Evolutionary conservation across 73 alveolate genomes (phyloP).

Genomic region (Effrenium voratum): DNA sequence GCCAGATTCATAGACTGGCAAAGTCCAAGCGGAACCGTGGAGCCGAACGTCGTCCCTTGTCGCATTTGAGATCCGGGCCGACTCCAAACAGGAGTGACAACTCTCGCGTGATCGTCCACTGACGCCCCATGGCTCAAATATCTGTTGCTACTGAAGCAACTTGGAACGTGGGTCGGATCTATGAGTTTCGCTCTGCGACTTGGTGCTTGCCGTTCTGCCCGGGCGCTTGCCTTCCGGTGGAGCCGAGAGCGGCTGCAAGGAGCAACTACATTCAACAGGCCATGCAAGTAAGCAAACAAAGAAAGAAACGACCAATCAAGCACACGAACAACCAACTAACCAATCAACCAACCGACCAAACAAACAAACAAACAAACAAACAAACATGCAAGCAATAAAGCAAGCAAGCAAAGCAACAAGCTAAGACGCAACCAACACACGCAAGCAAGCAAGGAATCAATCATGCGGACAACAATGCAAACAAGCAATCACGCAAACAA

Average conservation of each 20-base stretch:
- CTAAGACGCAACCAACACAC: not conserved
- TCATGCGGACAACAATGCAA: not conserved
- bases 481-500: not conserved
- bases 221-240: no score
- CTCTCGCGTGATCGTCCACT: constrained; percentile 54
- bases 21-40: no score
- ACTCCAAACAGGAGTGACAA: constrained; percentile 40
- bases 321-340: not conserved
- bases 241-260: not conserved
- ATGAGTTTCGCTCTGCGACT: not conserved
- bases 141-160: no score
- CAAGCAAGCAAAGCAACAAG: not conserved
- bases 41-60: no score
- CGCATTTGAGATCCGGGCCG: not conserved
- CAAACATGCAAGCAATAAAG: not conserved
- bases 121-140: no score
- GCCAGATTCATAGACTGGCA: no score
- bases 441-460: no score
- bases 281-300: not conserved
- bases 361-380: not conserved
- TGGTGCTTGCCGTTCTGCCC: not conserved
- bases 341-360: not conserved
- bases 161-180: no score
- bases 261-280: not conserved
- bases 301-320: not conserved